A percentile compares a stretch with the other conserved stretches of the same genome.
These are phyloP conservation scores for Neurospora africana DNA, from an alignment of 495 filamentous ascomycete genomes.

Conservation along the genomic window DNA sequence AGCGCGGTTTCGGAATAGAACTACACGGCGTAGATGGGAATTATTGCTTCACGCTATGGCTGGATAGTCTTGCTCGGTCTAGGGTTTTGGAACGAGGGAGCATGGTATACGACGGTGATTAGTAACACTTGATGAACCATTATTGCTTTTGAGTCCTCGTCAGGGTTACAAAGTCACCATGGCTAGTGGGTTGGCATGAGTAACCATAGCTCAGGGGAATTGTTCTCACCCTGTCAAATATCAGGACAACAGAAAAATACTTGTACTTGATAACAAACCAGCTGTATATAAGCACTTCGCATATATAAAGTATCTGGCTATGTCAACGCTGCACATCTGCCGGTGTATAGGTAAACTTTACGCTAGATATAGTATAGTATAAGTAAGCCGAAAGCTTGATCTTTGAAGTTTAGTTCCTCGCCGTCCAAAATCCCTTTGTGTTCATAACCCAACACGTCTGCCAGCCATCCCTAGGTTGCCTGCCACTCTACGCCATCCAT, in stretches of 20 bases:
- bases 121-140: not conserved
- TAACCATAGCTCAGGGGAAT: not conserved
- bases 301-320: not conserved
- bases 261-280: not conserved
- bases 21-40: not conserved
- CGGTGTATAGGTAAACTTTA: not conserved
- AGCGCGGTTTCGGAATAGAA: not conserved
- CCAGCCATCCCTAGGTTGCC: not conserved
- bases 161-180: not conserved
- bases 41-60: not conserved
- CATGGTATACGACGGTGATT: not conserved
- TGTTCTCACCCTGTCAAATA: not conserved
- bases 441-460: not conserved
- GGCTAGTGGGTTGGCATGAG: not conserved
- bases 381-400: not conserved
- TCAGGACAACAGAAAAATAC: not conserved
- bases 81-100: not conserved
- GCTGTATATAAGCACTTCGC: not conserved
- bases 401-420: not conserved
- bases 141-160: not conserved
- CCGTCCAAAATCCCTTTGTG: not conserved
- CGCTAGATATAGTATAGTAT: not conserved
- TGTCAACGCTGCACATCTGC: not conserved
- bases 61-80: not conserved
- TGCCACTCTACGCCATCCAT: not conserved